Evolutionary conservation across 805 yeast species (phyloP), one percentile per base, ranked within the genome.

Genomic region (Limtongia smithiae): DNA sequence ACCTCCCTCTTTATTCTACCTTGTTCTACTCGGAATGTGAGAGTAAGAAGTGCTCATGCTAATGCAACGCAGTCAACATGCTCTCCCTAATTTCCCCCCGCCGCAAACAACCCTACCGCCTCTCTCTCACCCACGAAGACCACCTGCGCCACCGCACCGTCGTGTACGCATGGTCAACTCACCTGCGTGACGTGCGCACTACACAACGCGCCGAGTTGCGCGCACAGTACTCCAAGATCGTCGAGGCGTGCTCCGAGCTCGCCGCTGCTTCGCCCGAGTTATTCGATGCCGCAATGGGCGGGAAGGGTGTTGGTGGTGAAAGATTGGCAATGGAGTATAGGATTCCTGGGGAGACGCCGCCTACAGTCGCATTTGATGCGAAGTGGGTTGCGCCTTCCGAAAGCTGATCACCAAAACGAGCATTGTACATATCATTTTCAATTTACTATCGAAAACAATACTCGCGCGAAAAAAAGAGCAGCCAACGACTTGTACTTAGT

Each of bases 281-380:
- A 44, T 89, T 73, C 60, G 76, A 73, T 45, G 72, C 71, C 28
- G 94, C 96, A 9, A 82, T 79, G 60, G 66, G 66, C 15, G 40
- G 38, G 32, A 43, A 50, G 27, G 69, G 71, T 42, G 83, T 83
- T 58, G 66, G 67, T 37, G 74, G 73, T 44, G 77, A 78, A 58
- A 72, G 88, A 61, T 89, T 86, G 66, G 91, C 95, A 4, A 69
- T 85, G 60, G 96, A 91, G 62, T 65, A 87, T 66, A 80, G 93
- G 63, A 80, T 86, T 8, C 98, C 98, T 18, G 84, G 95, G 1
- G 91, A 89, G 48, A 86, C 73, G 54, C 98, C 98, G 12, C 85
- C 97, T 17, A 80, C 78, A 61, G 75, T 77, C 52, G 73, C 85
- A 17, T 90, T 97, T 97, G 80, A 81, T 48, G 77, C 78, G 61